Conservation (phyloP, 1,284 basidiomycete species). For the Termitomyces sp. region DNA sequence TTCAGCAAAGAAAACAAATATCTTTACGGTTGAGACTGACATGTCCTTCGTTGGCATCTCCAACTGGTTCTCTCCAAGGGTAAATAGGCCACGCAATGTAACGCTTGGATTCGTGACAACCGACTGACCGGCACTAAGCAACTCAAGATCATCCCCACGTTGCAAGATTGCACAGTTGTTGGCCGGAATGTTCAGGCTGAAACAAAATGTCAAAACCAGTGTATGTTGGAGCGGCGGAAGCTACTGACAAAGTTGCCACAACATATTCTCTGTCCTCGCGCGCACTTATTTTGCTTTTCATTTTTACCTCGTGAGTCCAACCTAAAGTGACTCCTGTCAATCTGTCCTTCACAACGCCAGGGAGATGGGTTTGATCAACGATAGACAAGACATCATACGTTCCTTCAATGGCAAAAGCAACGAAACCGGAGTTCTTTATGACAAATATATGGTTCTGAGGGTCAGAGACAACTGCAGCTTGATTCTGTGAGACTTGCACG, state of each 20-base stretch:
- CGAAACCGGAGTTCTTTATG: constrained; percentile 72
- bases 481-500: constrained; percentile 76
- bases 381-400: constrained; percentile 72
- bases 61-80: constrained; percentile 73
- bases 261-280: constrained; percentile 55
- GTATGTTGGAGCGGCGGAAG: constrained; percentile 3
- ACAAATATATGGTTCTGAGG: constrained; percentile 79
- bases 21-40: constrained; percentile 32
- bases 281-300: constrained; percentile 51
- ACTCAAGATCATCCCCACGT: constrained; percentile 71
- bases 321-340: constrained; percentile 58
- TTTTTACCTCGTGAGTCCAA: constrained; percentile 68
- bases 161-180: constrained; percentile 81
- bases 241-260: constrained; percentile 65
- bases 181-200: constrained; percentile 73
- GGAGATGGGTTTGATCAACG: constrained; percentile 75
- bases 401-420: constrained; percentile 70
- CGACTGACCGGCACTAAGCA: constrained; percentile 73
- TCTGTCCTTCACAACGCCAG: constrained; percentile 51
- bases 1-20: background rate
- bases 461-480: constrained; percentile 73
- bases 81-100: constrained; percentile 71
- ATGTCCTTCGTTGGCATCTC: constrained; percentile 84
- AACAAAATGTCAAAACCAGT: background rate
- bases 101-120: constrained; percentile 78